Evolutionary conservation across 768 basidiomycete genomes (phyloP).

Genomic region (Lactarius pseudohatsudake): DNA sequence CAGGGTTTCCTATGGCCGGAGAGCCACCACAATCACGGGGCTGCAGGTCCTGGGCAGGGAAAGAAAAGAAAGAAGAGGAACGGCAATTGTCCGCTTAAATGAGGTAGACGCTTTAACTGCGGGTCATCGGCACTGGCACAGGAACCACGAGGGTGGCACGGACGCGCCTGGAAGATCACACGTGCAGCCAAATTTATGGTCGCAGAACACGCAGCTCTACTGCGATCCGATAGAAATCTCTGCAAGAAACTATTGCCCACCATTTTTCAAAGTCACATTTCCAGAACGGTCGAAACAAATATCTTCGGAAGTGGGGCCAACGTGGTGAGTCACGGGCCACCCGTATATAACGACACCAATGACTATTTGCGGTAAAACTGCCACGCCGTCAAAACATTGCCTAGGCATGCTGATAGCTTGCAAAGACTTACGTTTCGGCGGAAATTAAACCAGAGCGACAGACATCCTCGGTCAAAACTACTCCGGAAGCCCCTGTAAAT

Average conservation of each 20-base stretch:
- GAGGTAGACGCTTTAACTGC: conserved; percentile 23
- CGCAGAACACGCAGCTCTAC: conserved; percentile 18
- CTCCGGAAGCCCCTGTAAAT: conserved; percentile 84
- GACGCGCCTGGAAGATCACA: conserved; percentile 29
- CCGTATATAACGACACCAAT: conserved; percentile 22
- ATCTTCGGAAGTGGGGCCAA: conserved; percentile 24
- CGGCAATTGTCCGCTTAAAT: conserved; percentile 17
- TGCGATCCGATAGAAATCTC: conserved; percentile 27
- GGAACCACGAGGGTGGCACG: conserved; percentile 26
- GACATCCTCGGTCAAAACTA: conserved; percentile 94
- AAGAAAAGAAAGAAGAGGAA: conserved; percentile 16
- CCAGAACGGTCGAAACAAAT: conserved; percentile 30
- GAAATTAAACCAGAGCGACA: conserved; percentile 97
- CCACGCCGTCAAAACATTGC: conserved; percentile 28
- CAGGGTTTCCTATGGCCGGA: conserved; percentile 6
- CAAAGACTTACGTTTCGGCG: conserved; percentile 73
- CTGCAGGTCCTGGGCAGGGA: conserved; percentile 10
- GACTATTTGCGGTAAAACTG: conserved; percentile 78
- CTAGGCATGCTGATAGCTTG: conserved; percentile 22
- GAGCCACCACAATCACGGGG: conserved; percentile 5
- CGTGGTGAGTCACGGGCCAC: conserved; percentile 28
- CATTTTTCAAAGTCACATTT: conserved; percentile 35
- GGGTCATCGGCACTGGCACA: conserved; percentile 10
- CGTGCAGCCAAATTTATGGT: conserved; percentile 20
- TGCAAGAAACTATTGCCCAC: conserved; percentile 18